phyloP scores from a whole-genome alignment of 345 rosid genomes.

The Eucalyptus rudis region DNA sequence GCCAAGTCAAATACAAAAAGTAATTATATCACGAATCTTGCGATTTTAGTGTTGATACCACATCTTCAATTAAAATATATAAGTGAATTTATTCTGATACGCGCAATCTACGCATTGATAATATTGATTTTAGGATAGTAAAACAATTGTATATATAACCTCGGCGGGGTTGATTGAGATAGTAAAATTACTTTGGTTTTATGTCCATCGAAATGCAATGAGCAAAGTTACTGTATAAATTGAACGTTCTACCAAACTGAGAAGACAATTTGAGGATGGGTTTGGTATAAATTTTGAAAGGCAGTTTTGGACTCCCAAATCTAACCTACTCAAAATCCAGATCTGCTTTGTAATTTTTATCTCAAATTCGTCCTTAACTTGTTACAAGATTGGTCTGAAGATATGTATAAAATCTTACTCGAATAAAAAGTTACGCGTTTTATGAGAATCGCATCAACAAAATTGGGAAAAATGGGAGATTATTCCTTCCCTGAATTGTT shows the following conservation, averaged over 20 bases:
- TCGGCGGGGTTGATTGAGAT: neutral
- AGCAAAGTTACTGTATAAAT: neutral
- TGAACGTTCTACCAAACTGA: neutral
- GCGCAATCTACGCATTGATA: neutral
- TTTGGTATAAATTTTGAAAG: neutral
- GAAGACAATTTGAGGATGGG: neutral
- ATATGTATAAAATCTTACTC: neutral
- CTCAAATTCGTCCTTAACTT: too few relatives aligned
- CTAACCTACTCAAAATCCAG: neutral
- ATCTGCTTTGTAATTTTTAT: neutral
- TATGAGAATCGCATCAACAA: neutral
- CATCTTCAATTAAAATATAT: neutral
- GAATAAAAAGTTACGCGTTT: neutral
- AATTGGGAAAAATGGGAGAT: neutral
- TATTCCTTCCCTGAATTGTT: neutral
- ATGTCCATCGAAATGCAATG: neutral
- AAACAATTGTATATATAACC: too few relatives aligned
- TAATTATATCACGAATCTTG: neutral
- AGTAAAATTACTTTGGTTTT: neutral
- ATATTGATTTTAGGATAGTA: too few relatives aligned
- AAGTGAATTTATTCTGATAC: too few relatives aligned
- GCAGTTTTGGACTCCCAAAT: neutral
- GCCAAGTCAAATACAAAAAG: neutral
- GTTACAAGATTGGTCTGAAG: too few relatives aligned
- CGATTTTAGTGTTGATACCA: rapidly evolving